Evolutionary conservation across 768 basidiomycete species (phyloP).

Genomic region (Kondoa subrosea): DNA sequence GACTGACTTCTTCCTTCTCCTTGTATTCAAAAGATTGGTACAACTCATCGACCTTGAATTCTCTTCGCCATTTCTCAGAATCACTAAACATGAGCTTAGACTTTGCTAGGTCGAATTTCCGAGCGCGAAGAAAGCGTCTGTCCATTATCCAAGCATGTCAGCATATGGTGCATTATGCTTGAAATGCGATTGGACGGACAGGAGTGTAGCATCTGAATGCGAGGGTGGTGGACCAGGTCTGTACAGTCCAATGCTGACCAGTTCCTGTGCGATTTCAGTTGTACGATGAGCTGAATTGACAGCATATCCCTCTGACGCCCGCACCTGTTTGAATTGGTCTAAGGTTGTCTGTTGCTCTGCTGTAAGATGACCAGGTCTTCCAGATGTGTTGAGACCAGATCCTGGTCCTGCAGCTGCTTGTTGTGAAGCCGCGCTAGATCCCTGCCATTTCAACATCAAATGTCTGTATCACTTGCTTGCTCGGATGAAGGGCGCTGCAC

Average conservation of each 20-base stretch:
- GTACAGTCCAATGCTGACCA: conserved; percentile 47
- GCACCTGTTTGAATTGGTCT: conserved; percentile 45
- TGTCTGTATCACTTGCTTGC: background rate
- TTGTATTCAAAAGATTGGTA: conserved; percentile 67
- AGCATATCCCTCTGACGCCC: conserved; percentile 45
- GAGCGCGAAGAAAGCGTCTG: conserved; percentile 69
- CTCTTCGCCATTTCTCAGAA: conserved; percentile 76
- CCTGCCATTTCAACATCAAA: background rate
- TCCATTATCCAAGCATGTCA: conserved; percentile 33
- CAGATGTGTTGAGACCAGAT: conserved; percentile 3
- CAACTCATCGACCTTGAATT: conserved; percentile 58
- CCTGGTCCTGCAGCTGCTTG: background rate
- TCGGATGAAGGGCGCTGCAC: too few relatives aligned
- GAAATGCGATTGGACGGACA: conserved; percentile 16
- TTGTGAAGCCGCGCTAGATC: background rate
- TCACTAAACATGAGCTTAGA: conserved; percentile 68
- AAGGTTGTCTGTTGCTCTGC: conserved; percentile 22
- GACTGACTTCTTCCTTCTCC: conserved; percentile 65
- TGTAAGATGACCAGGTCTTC: conserved; percentile 26
- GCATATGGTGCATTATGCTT: background rate
- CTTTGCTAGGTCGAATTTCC: conserved; percentile 71
- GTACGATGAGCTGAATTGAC: conserved; percentile 2
- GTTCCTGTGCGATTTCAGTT: conserved; percentile 35
- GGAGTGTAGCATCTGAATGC: conserved; percentile 31
- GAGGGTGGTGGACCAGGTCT: conserved; percentile 12